These are phyloP conservation scores for Wickerhamiella parazyma DNA, from an alignment of 805 yeast species.

Conservation along the genomic window DNA sequence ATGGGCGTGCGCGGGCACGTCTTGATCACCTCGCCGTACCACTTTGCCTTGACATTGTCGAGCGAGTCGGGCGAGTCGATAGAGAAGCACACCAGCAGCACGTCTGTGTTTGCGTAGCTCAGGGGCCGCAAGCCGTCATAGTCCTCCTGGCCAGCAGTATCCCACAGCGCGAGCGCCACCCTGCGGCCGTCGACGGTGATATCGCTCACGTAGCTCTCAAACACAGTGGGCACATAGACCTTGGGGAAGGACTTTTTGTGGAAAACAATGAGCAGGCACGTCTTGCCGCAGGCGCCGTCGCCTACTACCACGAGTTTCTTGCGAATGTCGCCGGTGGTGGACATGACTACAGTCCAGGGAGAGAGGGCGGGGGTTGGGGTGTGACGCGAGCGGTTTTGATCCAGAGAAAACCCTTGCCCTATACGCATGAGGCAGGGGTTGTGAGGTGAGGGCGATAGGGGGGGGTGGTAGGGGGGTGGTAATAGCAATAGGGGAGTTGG, in stretches of 20 bases:
- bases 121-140: conserved; percentile 86
- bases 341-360: no score
- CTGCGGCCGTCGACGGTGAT: conserved; percentile 84
- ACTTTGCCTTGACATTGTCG: conserved; percentile 88
- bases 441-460: not conserved
- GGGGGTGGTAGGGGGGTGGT: no score
- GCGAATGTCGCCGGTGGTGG: conserved; percentile 19
- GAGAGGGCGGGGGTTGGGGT: not conserved
- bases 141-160: conserved; percentile 98
- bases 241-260: conserved; percentile 87
- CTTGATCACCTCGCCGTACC: conserved; percentile 88
- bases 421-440: no score
- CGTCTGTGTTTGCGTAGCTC: conserved; percentile 86
- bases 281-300: conserved; percentile 96
- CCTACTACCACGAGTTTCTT: conserved; percentile 81
- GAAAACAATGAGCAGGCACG: conserved; percentile 73
- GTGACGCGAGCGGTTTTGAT: not conserved
- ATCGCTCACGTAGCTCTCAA: conserved; percentile 95
- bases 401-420: conserved; percentile 7
- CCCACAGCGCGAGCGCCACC: conserved; percentile 92
- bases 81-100: conserved; percentile 80
- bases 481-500: no score
- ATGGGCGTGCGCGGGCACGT: conserved; percentile 92
- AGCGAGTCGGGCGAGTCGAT: conserved; percentile 84
- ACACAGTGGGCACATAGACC: conserved; percentile 90